Evolutionary conservation across 202 grass and related monocot species (phyloP), one percentile per base, ranked within the genome.

Genomic region (Setaria viridis): DNA sequence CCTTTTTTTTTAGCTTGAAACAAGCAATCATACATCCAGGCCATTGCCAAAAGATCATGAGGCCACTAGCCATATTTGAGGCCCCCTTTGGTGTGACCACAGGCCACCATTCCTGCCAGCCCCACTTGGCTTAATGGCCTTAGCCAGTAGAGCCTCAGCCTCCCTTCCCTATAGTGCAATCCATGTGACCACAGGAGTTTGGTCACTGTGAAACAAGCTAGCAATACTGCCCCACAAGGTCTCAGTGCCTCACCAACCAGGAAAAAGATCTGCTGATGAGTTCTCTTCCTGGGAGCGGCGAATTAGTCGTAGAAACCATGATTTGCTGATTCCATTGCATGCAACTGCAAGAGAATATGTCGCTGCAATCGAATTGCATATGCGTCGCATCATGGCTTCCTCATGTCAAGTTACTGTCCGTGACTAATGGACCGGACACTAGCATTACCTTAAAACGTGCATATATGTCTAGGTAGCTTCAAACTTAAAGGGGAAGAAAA

Each of bases 81-180:
- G 70, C 70, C 54, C 62, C 62, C 68, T 50, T 80, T 64, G 75
- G 67, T 79, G 84, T 80, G 89, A 87, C 83, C 83, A 78, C 79
- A 79, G 66, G 63, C 43, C 80, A 87, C 89, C 76, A 71, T 82
- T 84, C 46, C 85, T 87, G 84, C 42, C 47, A 72, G 83, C 53
- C 85, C 84, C 89, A 90, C 89, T 87, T 87, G 84, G 13, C 50
- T 79, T 87, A 70, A 80, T 90, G 89, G 62, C 79, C 85, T 69
- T 70, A 76, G 85, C 71, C 66, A 71, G 62, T 48, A 85, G 63
- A 63, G 76, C 76, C 55, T 51, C 33, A 66, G 62, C 63, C 6
- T 41, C 54, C 25, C 66, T 70, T 75, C 33, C 45, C 80, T 41
- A 15, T 78, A 83, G 66, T 83, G 86, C 86, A 68, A 42, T 45